Conservation (phyloP, 2,329 filamentous ascomycete species). For the Penicillium sp. region DNA sequence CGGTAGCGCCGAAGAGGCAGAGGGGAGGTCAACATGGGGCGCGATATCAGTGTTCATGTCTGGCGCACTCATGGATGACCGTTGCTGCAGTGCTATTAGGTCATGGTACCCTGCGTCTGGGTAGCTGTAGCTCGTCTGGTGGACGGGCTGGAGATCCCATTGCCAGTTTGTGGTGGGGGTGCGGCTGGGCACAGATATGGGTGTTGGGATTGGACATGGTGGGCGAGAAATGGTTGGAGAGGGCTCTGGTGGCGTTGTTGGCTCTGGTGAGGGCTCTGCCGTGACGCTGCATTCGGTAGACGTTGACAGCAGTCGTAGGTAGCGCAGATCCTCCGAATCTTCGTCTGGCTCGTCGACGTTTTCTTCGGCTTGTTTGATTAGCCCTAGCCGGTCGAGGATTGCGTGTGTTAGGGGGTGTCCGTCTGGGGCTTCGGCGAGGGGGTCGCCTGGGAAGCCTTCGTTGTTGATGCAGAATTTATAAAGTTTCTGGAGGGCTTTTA, state of each 20-base stretch:
- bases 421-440: conserved; percentile 39
- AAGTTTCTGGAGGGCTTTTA: conserved; percentile 43
- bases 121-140: conserved; percentile 23
- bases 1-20: conserved; percentile 4
- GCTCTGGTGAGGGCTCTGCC: conserved; percentile 40
- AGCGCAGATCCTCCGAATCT: conserved; percentile 38
- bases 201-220: conserved; percentile 15
- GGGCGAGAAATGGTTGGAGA: conserved; percentile 24
- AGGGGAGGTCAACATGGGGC: conserved; percentile 12
- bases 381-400: conserved; percentile 42
- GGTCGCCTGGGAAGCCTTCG: conserved; percentile 44
- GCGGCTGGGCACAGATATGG: conserved; percentile 8
- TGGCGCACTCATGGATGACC: conserved; percentile 15
- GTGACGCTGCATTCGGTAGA: conserved; percentile 39
- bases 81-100: conserved; percentile 18
- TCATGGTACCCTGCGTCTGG: conserved; percentile 21
- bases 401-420: conserved; percentile 44
- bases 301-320: conserved; percentile 36
- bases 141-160: conserved; percentile 30
- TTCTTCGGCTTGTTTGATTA: conserved; percentile 46
- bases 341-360: conserved; percentile 36
- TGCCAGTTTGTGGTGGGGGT: conserved; percentile 18
- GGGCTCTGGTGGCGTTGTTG: conserved; percentile 34
- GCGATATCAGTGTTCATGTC: conserved; percentile 19
- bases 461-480: conserved; percentile 44